Evolutionary conservation across 257 asterid species (phyloP).

Genomic region (Primulina eburnea): DNA sequence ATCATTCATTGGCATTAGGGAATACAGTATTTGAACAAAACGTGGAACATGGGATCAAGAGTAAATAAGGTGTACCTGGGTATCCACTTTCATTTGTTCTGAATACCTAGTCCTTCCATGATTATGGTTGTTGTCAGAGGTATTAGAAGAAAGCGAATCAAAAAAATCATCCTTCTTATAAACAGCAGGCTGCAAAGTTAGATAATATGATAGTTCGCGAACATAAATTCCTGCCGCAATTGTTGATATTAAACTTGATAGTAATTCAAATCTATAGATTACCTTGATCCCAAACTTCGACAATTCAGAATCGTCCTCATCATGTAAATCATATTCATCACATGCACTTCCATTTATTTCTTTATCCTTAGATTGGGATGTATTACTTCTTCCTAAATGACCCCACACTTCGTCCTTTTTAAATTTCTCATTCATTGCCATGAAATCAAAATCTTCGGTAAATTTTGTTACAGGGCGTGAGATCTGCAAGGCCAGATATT

Average conservation of each 20-base stretch:
- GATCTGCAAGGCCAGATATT: constrained; percentile 40
- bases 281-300: constrained; percentile 70
- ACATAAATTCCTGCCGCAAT: background rate
- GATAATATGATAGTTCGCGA: constrained; percentile 12
- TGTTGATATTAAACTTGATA: constrained; percentile 5
- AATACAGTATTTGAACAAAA: too few relatives aligned
- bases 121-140: constrained; percentile 46
- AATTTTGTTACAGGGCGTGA: constrained; percentile 65
- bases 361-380: constrained; percentile 45
- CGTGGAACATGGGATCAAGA: background rate
- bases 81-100: constrained; percentile 88
- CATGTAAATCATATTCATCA: constrained; percentile 51
- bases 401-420: constrained; percentile 99
- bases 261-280: background rate
- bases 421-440: constrained; percentile 97
- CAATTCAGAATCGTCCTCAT: constrained; percentile 51
- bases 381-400: constrained; percentile 79
- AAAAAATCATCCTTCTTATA: constrained; percentile 94
- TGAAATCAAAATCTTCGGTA: constrained; percentile 90
- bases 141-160: constrained; percentile 67
- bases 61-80: constrained; percentile 56
- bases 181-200: constrained; percentile 57
- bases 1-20: background rate
- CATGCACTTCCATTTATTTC: constrained; percentile 56
- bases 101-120: constrained; percentile 81